phyloP scores from a whole-genome alignment of 2,329 filamentous ascomycete genomes.

The Colletotrichum plurivorum region DNA sequence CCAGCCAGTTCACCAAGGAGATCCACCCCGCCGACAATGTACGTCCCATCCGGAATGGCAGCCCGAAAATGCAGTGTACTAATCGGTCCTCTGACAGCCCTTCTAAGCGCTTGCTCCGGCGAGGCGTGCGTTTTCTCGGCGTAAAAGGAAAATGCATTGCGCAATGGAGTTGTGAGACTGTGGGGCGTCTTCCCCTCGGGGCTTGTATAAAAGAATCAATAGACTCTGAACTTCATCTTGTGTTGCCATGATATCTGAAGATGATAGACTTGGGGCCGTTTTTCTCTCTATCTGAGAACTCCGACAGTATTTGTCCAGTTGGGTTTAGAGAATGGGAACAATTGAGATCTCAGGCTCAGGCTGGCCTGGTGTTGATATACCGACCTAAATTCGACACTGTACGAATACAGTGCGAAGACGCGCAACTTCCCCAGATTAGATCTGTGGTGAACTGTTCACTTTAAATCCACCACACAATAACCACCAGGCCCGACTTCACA shows the following conservation, averaged over 20 bases:
- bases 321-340: too few species aligned
- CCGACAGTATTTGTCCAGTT: too few species aligned
- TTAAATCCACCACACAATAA: slow-evolving; percentile 9
- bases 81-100: slow-evolving; percentile 46
- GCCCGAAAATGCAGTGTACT: not conserved
- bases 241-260: not conserved
- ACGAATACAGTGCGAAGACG: slow-evolving; percentile 30
- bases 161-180: slow-evolving; percentile 21
- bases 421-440: not conserved
- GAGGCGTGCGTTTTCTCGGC: not conserved
- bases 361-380: too few species aligned
- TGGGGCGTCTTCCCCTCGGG: slow-evolving; percentile 19
- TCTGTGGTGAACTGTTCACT: slow-evolving; percentile 37
- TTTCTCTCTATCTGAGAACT: too few species aligned
- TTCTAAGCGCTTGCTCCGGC: slow-evolving; percentile 51
- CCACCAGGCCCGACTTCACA: not conserved
- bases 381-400: slow-evolving; percentile 9
- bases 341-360: too few species aligned
- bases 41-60: slow-evolving; percentile 48
- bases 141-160: slow-evolving; percentile 18
- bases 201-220: slow-evolving; percentile 39
- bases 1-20: slow-evolving; percentile 65
- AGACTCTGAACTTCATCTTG: slow-evolving; percentile 32
- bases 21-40: slow-evolving; percentile 75
- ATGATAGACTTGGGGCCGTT: not conserved